Conservation (phyloP, 176 grass and related monocot species). For the maize (Zea mays) region DNA sequence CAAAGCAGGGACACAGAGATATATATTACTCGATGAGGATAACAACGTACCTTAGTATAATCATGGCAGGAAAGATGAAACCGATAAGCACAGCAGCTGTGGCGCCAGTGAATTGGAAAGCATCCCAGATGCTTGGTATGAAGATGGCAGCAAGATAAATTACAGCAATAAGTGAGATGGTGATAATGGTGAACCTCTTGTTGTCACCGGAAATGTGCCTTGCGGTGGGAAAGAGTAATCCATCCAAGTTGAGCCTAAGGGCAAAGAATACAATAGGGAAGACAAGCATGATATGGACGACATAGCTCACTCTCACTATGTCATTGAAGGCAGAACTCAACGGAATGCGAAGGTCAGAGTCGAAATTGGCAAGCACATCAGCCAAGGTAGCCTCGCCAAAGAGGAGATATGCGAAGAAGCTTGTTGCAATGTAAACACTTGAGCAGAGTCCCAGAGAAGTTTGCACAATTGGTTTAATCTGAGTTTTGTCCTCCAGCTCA, state of each 20-base stretch:
- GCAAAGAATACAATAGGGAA: conserved; percentile 94
- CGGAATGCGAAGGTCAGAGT: conserved; percentile 64
- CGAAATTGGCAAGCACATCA: conserved; percentile 87
- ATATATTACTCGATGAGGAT: background rate
- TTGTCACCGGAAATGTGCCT: conserved; percentile 57
- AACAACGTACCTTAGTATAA: conserved; percentile 62
- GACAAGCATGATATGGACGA: conserved; percentile 83
- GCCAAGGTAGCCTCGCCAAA: conserved; percentile 77
- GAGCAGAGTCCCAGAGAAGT: conserved; percentile 81
- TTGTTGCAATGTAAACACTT: conserved; percentile 70
- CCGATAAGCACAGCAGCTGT: conserved; percentile 74
- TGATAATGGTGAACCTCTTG: conserved; percentile 62
- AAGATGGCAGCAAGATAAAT: conserved; percentile 75
- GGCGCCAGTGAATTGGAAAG: conserved; percentile 85
- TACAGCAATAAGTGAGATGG: conserved; percentile 51
- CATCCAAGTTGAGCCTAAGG: conserved; percentile 78
- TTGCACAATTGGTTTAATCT: conserved; percentile 67
- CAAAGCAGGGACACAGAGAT: background rate
- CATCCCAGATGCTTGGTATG: conserved; percentile 91
- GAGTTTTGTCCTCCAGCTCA: conserved; percentile 66
- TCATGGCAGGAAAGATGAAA: conserved; percentile 86
- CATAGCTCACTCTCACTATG: conserved; percentile 85
- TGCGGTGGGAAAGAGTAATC: conserved; percentile 65
- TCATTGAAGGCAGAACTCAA: conserved; percentile 71
- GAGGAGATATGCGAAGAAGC: conserved; percentile 83